Base-by-base conservation (phyloP, 495 filamentous ascomycete genomes). In the Bryoglossum gracile region DNA sequence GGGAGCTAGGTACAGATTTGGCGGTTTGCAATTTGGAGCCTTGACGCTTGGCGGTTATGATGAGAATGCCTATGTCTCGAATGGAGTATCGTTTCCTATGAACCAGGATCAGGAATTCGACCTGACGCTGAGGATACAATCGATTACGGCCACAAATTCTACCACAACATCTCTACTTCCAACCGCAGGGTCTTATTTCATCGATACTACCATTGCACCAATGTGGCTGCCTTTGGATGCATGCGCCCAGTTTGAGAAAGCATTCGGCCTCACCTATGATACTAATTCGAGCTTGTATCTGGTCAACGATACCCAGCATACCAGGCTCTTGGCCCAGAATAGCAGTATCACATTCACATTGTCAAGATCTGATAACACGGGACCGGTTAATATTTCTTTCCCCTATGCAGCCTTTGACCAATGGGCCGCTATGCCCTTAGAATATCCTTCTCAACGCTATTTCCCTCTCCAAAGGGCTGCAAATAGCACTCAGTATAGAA, bases 31-130 rank as follows among this genome's bases (percentile, higher is more conserved):
- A 17, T n/a, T n/a, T n/a, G 69, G 64, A 10, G 72, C 70, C 37
- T 60, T 81, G 8, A 77, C 71, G 2, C 65, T 81, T 17, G 77
- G 75, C 4, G 77, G 77, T 6, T 78, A 76, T 50, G 77, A 81
- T 51, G 48, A 65, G 5, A 68, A 70, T 1, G 25, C 63, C 65
- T 75, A 74, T 54, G 54, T 56, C 9, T 61, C 68, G 11, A 78
- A 74, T 52, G 56, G 68, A 70, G 18, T 53, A 8, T 38, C 65
- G 63, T 19, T 73, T 72, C 58, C 53, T 6, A 72, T 79, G 54
- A 63, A 65, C 6, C 62, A 58, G 0, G 69, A 77, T 49, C 53
- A 67, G 17, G 65, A 68, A 16, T 62, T 69, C 6, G 73, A 77
- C 46, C 51, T 80, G 8, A 65, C 75, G 2, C 71, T 80, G 1